These are phyloP conservation scores for Quercus gilva DNA, from an alignment of 306 rosid genomes.

Conservation along the genomic window DNA sequence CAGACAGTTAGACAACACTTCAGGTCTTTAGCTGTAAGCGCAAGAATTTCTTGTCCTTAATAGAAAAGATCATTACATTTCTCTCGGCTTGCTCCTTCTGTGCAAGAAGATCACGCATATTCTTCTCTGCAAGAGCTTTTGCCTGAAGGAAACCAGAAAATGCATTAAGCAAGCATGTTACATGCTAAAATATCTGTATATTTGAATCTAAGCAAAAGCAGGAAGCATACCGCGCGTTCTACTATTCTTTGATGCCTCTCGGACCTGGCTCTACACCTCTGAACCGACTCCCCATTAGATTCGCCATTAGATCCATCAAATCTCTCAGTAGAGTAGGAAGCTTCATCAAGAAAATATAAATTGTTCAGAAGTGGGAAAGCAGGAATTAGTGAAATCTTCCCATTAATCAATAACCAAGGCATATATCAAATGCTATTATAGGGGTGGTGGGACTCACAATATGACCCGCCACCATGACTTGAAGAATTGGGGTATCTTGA, in stretches of 20 bases:
- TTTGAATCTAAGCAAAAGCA: conserved; percentile 16
- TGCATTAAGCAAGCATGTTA: conserved; percentile 27
- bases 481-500: conserved; percentile 53
- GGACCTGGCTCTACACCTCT: conserved; percentile 77
- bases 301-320: conserved; percentile 52
- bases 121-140: conserved; percentile 92
- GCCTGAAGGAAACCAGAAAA: conserved; percentile 51
- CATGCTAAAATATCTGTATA: conserved; percentile 9
- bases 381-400: background rate
- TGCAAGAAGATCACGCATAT: conserved; percentile 69
- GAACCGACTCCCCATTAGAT: conserved; percentile 60
- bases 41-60: background rate
- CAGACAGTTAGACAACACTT: conserved; percentile 19
- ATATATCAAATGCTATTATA: background rate
- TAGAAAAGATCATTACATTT: conserved; percentile 53
- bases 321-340: conserved; percentile 38
- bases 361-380: background rate
- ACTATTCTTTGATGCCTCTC: conserved; percentile 81
- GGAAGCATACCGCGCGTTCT: conserved; percentile 79
- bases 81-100: conserved; percentile 88
- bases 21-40: background rate
- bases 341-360: conserved; percentile 33
- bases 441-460: conserved; percentile 12
- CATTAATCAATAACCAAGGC: background rate
- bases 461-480: conserved; percentile 59